A percentile compares a stretch with the other conserved stretches of the same genome.
phyloP scores from a whole-genome alignment of 2,329 filamentous ascomycete species.

The Aquanectria penicillioides region DNA sequence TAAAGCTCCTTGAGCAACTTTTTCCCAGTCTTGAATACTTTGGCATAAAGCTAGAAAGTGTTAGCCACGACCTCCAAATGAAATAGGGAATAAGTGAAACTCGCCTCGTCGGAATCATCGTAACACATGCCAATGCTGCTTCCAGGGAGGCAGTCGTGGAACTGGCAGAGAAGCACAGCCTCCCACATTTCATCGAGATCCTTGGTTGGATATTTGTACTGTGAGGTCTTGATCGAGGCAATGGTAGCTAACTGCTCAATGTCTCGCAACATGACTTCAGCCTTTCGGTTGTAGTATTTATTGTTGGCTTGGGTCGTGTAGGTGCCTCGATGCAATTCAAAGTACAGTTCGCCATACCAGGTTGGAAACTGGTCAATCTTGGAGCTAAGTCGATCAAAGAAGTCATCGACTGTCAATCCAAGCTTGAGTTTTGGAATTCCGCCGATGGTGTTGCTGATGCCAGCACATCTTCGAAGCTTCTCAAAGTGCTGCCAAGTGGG shows the following conservation, averaged over 20 bases:
- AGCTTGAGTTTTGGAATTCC: slow-evolving; percentile 85
- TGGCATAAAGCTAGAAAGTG: slow-evolving; percentile 73
- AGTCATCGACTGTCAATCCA: slow-evolving; percentile 91
- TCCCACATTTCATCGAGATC: slow-evolving; percentile 99
- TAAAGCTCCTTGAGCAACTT: slow-evolving; percentile 77
- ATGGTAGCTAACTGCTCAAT: slow-evolving; percentile 89
- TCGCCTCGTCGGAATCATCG: slow-evolving; percentile 86
- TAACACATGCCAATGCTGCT: slow-evolving; percentile 99
- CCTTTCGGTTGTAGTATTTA: slow-evolving; percentile 90
- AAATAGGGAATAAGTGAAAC: slow-evolving; percentile 14
- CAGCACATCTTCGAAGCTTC: slow-evolving; percentile 91
- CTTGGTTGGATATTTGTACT: slow-evolving; percentile 91
- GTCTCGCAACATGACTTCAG: slow-evolving; percentile 86
- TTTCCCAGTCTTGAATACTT: slow-evolving; percentile 82
- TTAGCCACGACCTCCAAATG: slow-evolving; percentile 14
- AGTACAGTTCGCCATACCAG: slow-evolving; percentile 98
- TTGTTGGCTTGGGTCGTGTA: slow-evolving; percentile 99
- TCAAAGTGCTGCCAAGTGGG: slow-evolving; percentile 95
- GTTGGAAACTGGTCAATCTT: slow-evolving; percentile 85
- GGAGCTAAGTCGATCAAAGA: slow-evolving; percentile 86
- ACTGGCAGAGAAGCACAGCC: slow-evolving; percentile 88
- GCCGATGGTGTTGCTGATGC: slow-evolving; percentile 87
- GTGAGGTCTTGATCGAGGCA: slow-evolving; percentile 76
- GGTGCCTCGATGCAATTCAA: slow-evolving; percentile 95
- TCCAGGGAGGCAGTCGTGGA: slow-evolving; percentile 96